Conservation (phyloP, 1,139 yeast species). For the Kluyveromyces marxianus region DNA sequence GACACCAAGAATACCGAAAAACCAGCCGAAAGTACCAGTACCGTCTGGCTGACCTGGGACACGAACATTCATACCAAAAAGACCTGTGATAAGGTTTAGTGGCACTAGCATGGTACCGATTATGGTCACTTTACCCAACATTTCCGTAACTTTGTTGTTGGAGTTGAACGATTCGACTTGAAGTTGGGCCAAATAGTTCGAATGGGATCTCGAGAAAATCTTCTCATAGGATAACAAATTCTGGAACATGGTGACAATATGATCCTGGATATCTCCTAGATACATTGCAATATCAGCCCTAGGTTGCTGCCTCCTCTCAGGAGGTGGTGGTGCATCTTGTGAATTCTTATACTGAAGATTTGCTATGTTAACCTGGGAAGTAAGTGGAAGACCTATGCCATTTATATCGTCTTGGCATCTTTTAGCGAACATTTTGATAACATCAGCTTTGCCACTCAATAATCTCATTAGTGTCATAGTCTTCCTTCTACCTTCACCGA, state of each 20-base stretch:
- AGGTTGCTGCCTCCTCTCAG: slow-evolving; percentile 44
- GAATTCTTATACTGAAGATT: slow-evolving; percentile 19
- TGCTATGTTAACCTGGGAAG: slow-evolving; percentile 33
- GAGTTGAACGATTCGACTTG: slow-evolving; percentile 88
- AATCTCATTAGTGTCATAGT: slow-evolving; percentile 90
- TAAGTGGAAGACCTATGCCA: slow-evolving; percentile 32
- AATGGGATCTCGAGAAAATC: slow-evolving; percentile 84
- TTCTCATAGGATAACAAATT: slow-evolving; percentile 84
- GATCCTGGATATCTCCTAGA: slow-evolving; percentile 95
- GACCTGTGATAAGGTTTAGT: slow-evolving; percentile 80
- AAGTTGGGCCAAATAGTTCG: slow-evolving; percentile 86
- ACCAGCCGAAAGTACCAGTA: slow-evolving; percentile 43
- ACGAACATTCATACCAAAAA: slow-evolving; percentile 91
- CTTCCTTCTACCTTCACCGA: slow-evolving; percentile 83
- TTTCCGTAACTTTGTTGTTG: slow-evolving; percentile 75
- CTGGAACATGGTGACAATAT: slow-evolving; percentile 92
- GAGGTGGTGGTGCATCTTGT: slow-evolving; percentile 1
- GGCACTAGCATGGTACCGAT: slow-evolving; percentile 90
- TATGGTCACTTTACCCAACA: slow-evolving; percentile 81
- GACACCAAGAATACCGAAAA: slow-evolving; percentile 57
- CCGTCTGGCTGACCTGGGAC: slow-evolving; percentile 64
- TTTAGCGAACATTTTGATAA: slow-evolving; percentile 93
- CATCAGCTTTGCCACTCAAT: slow-evolving; percentile 92
- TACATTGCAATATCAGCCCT: slow-evolving; percentile 80
- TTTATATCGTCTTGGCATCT: slow-evolving; percentile 69